Percentiles rank a stretch among this genome's conserved stretches.
These are phyloP conservation scores for Coemansia sp. DNA, from an alignment of 192 early-diverging fungal species.

Conservation along the genomic window DNA sequence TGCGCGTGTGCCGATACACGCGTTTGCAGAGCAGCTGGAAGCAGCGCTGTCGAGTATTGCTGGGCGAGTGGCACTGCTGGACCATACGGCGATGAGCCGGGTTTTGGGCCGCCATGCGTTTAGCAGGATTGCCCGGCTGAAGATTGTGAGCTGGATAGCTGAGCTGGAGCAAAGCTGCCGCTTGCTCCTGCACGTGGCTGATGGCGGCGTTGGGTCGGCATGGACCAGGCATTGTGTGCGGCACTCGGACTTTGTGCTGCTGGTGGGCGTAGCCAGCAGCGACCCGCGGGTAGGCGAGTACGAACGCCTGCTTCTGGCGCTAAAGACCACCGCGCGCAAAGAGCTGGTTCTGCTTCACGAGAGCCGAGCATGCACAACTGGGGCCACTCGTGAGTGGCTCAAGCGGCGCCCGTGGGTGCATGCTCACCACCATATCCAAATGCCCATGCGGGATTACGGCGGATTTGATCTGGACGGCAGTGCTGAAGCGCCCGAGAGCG, in stretches of 20 bases:
- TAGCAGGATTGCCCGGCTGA: slow-evolving; percentile 85
- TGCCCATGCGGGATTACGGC: slow-evolving; percentile 54
- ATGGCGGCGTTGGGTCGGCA: slow-evolving; percentile 80
- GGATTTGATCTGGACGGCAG: background rate
- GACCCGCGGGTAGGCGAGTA: slow-evolving; percentile 87
- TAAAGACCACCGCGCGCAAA: slow-evolving; percentile 97
- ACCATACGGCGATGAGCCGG: slow-evolving; percentile 72
- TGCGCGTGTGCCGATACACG: slow-evolving; percentile 73
- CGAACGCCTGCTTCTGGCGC: slow-evolving; percentile 84
- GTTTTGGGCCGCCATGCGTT: slow-evolving; percentile 92
- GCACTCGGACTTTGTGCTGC: slow-evolving; percentile 92
- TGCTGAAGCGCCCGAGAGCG: background rate
- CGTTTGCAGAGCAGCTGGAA: slow-evolving; percentile 83
- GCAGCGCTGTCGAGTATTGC: slow-evolving; percentile 68
- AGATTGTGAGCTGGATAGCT: slow-evolving; percentile 86
- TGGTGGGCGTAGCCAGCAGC: slow-evolving; percentile 89
- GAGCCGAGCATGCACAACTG: slow-evolving; percentile 69
- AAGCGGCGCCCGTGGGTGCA: slow-evolving; percentile 92
- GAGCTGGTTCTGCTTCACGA: slow-evolving; percentile 92
- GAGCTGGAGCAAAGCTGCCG: slow-evolving; percentile 88
- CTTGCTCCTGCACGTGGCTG: slow-evolving; percentile 93
- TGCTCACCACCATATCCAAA: slow-evolving; percentile 93
- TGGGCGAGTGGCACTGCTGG: slow-evolving; percentile 72
- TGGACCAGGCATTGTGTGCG: slow-evolving; percentile 97
- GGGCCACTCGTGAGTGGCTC: slow-evolving; percentile 88